These are phyloP conservation scores for Nitzschia inconspicua DNA, from an alignment of 108 stramenopile genomes.

Conservation along the genomic window DNA sequence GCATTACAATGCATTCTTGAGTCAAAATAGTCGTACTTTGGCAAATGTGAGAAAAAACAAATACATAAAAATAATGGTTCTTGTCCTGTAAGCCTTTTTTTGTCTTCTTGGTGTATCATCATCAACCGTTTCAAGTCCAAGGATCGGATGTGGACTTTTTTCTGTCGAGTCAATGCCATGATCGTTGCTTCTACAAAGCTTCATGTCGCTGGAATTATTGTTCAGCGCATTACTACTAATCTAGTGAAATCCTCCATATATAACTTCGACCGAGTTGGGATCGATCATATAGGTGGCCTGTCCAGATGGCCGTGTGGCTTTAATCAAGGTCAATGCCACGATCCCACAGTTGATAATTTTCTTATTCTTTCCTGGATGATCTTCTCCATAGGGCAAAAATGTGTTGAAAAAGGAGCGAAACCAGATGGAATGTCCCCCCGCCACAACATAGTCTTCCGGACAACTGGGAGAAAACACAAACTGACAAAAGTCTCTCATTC, in stretches of 20 bases:
- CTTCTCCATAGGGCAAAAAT: constrained; percentile 62
- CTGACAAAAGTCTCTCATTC: constrained; percentile 76
- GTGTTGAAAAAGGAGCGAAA: constrained; percentile 85
- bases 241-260: constrained; percentile 79
- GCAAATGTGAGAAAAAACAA: too few relatives aligned
- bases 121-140: too few relatives aligned
- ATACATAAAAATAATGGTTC: too few relatives aligned
- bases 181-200: too few relatives aligned
- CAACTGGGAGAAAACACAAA: constrained; percentile 65
- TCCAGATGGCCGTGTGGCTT: constrained; percentile 49
- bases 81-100: too few relatives aligned
- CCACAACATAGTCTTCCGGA: constrained; percentile 68
- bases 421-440: constrained; percentile 89
- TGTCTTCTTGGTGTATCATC: too few relatives aligned
- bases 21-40: too few relatives aligned
- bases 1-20: too few relatives aligned
- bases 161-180: too few relatives aligned
- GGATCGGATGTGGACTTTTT: too few relatives aligned
- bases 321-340: constrained; percentile 70
- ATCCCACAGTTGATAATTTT: constrained; percentile 91
- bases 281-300: constrained; percentile 76
- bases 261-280: constrained; percentile 56
- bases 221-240: too few relatives aligned
- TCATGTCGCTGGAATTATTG: too few relatives aligned
- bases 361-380: constrained; percentile 75